Conservation (phyloP, 2,329 filamentous ascomycete species). For the Botrytis cinerea region DNA sequence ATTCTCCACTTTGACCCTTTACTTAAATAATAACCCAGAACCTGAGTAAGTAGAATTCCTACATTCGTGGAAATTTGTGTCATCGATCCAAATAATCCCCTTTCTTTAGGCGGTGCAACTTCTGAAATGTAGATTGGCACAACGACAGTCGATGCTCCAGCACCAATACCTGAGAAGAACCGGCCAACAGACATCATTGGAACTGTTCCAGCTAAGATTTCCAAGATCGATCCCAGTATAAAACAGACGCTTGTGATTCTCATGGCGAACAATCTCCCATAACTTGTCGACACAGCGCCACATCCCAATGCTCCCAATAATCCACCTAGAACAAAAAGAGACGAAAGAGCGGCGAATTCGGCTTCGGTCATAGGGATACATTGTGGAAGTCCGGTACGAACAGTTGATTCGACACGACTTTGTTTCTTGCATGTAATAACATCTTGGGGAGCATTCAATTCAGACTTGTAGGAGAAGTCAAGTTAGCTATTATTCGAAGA, state of each 20-base stretch:
- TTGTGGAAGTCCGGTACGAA: constrained; percentile 55
- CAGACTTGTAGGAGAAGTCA: constrained; percentile 60
- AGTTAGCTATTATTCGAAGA: constrained; percentile 15
- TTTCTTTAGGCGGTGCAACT: constrained; percentile 71
- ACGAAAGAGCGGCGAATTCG: constrained; percentile 83
- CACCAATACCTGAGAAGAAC: constrained; percentile 78
- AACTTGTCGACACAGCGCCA: constrained; percentile 74
- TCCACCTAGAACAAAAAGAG: constrained; percentile 88
- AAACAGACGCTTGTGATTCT: constrained; percentile 76
- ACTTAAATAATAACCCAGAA: constrained; percentile 85
- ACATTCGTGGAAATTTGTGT: constrained; percentile 94
- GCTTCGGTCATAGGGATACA: constrained; percentile 87
- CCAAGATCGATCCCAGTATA: constrained; percentile 71
- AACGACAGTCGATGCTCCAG: constrained; percentile 87
- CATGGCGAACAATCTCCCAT: constrained; percentile 77
- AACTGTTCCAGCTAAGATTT: constrained; percentile 70
- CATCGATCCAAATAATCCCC: constrained; percentile 78
- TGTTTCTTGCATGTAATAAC: constrained; percentile 82
- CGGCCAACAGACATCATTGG: constrained; percentile 71
- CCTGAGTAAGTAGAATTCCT: constrained; percentile 82
- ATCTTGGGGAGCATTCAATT: constrained; percentile 92
- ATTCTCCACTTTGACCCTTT: constrained; percentile 77
- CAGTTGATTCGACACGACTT: constrained; percentile 44
- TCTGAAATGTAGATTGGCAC: constrained; percentile 95
- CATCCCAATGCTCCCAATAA: constrained; percentile 78